Conservation (phyloP, 2,329 filamentous ascomycete genomes). For the Trichoderma sp. region DNA sequence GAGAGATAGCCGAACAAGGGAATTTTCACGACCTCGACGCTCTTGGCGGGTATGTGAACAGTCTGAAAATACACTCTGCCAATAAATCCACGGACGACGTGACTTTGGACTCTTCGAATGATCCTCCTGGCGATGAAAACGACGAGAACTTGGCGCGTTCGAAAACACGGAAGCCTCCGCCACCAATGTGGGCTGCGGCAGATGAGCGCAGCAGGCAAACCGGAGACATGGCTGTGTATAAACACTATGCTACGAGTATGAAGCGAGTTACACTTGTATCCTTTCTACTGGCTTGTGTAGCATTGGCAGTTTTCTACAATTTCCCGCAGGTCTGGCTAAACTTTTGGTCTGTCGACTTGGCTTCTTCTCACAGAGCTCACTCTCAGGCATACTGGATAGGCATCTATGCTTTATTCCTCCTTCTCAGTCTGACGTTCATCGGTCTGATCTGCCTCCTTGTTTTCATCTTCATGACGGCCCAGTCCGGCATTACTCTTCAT, state of each 20-base stretch:
- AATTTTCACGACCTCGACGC: conserved; percentile 30
- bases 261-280: conserved; percentile 23
- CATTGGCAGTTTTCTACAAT: conserved; percentile 32
- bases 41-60: conserved; percentile 42
- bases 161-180: background rate
- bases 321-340: conserved; percentile 44
- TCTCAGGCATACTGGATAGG: conserved; percentile 35
- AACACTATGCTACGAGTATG: conserved; percentile 37
- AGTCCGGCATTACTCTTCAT: conserved; percentile 38
- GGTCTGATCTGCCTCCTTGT: conserved; percentile 28
- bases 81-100: background rate
- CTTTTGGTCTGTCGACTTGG: conserved; percentile 41
- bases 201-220: conserved; percentile 32
- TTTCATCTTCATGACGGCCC: conserved; percentile 30
- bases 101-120: background rate
- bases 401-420: conserved; percentile 32
- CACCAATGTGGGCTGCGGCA: background rate
- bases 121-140: background rate
- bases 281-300: conserved; percentile 28
- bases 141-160: background rate
- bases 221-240: conserved; percentile 38
- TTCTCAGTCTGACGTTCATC: background rate
- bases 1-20: conserved; percentile 46
- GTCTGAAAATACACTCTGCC: conserved; percentile 36
- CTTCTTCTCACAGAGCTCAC: background rate